phyloP scores from a whole-genome alignment of 768 basidiomycete genomes.

The Phlegmacium glaucopus region DNA sequence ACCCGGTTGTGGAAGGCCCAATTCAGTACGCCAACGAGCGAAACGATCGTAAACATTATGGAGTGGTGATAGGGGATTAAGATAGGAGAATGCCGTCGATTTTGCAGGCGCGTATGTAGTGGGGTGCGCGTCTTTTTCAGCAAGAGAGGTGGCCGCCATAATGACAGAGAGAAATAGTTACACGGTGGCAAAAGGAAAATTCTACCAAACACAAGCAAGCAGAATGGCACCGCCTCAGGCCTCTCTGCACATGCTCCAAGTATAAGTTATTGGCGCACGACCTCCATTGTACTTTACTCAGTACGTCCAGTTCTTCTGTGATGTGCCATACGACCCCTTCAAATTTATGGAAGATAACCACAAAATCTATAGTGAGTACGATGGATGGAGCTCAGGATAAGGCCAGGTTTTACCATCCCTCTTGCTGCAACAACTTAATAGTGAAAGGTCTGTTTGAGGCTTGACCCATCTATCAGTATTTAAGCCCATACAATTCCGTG shows the following conservation, averaged over 20 bases:
- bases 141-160: constrained; percentile 45
- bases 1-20: constrained; percentile 89
- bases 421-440: constrained; percentile 72
- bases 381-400: too few relatives aligned
- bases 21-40: constrained; percentile 74
- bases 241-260: too few relatives aligned
- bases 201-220: constrained; percentile 33
- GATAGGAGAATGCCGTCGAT: constrained; percentile 33
- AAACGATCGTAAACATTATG: constrained; percentile 69
- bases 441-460: constrained; percentile 51
- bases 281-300: too few relatives aligned
- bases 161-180: constrained; percentile 17
- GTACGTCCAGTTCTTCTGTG: constrained; percentile 75
- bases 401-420: too few relatives aligned
- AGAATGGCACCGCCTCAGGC: background rate
- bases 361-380: constrained; percentile 42
- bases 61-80: constrained; percentile 54
- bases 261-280: too few relatives aligned
- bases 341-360: constrained; percentile 69
- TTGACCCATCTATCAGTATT: constrained; percentile 31
- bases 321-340: constrained; percentile 81
- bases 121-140: constrained; percentile 40
- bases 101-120: constrained; percentile 33
- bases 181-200: constrained; percentile 36
- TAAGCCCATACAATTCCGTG: constrained; percentile 67